These are phyloP conservation scores for Volvox africanus DNA, from an alignment of 139 green algal species.

Conservation along the genomic window DNA sequence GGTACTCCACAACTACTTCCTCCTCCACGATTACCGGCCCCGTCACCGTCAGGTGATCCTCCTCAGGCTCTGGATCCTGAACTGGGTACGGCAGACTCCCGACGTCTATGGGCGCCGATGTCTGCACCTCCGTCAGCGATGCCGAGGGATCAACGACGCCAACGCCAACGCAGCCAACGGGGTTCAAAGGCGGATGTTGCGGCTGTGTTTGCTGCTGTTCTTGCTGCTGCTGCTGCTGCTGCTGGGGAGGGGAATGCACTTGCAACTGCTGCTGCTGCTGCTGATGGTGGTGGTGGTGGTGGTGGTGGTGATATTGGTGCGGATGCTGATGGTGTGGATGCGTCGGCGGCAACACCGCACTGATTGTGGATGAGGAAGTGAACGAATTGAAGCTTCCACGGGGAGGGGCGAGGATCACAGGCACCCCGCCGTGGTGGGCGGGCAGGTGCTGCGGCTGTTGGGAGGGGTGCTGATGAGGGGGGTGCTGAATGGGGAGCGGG, in stretches of 20 bases:
- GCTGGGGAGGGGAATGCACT: not conserved
- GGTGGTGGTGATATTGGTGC: not conserved
- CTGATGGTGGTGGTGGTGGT: not conserved
- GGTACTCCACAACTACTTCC: not conserved
- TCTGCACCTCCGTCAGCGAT: no score
- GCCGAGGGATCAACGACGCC: no score
- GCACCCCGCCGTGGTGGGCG: not conserved
- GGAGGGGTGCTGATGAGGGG: not conserved
- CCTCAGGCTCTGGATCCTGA: no score
- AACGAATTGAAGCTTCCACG: not conserved
- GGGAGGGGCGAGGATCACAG: not conserved
- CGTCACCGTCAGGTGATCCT: no score
- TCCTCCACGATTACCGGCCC: no score
- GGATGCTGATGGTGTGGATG: not conserved
- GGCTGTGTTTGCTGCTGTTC: not conserved
- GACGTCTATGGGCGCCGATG: no score
- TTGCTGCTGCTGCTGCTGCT: not conserved
- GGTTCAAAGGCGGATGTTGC: not conserved
- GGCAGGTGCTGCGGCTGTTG: not conserved
- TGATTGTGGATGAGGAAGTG: not conserved
- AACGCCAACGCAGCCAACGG: no score
- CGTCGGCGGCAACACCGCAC: not conserved
- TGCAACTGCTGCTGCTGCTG: constrained; percentile 9
- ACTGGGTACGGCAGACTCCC: no score
- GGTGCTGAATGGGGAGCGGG: not conserved